Evolutionary conservation across 2,329 filamentous ascomycete genomes (phyloP), one percentile per base, ranked within the genome.

Genomic region (Aspergillus felis): DNA sequence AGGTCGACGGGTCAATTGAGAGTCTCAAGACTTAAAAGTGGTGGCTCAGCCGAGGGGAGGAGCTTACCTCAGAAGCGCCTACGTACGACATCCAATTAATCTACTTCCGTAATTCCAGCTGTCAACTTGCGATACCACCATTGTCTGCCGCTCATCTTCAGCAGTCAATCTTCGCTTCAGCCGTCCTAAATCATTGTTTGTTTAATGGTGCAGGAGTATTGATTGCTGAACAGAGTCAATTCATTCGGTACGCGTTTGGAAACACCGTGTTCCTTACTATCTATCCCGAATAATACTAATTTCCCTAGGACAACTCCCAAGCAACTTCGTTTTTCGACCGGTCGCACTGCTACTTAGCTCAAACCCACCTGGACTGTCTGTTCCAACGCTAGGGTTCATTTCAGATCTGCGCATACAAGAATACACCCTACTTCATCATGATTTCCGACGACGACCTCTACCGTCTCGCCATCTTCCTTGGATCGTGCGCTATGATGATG

Each of bases 401-500:
- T 38, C 32, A 38, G 32, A 17, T 38, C 14, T 38, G 17, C 32
- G 5, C 32, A 14, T 38, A 17, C 14, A 38, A 38, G 6, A 7
- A 38, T 38, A 38, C 32, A 17, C 32, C 12, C 14, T 38, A 17
- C 42, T 38, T 55, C 80, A 90, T 69, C 51, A 99, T 99, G 94
- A 97, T 99, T 74, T 89, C 92, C 74, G 94, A 99, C 85, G 81
- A 84, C 74, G 87, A 94, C 64, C 87, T 99, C 68, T 97, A 97
- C 83, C 84, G 84, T 61, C 85, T 99, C 29, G 92, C 94, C 75
- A 87, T 97, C 74, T 93, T 97, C 75, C 89, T 99, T 59, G 94
- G 94, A 79, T 89, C 87, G 55, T 84, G 87, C 44, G 87, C 93
- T 62, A 93, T 97, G 90, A 81, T 97, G 48, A 83, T 99, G 61